Evolutionary conservation across 495 filamentous ascomycete genomes (phyloP).

Genomic region (Talaromyces nanjingensis): DNA sequence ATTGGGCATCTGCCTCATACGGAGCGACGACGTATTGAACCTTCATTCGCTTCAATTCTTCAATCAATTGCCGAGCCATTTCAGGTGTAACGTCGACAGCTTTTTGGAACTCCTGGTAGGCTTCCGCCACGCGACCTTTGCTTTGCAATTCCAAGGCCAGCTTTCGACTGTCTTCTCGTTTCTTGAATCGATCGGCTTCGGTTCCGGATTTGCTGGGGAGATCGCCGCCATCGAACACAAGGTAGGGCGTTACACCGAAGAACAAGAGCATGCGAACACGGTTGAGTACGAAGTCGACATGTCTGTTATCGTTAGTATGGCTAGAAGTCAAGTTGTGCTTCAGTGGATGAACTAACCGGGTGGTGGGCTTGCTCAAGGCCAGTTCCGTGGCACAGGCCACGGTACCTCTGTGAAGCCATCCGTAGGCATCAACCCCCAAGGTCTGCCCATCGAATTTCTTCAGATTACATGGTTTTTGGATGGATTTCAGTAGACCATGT

Average conservation of each 20-base stretch:
- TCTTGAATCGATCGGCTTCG: slow-evolving; percentile 61
- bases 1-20: slow-evolving; percentile 94
- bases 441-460: slow-evolving; percentile 85
- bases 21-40: slow-evolving; percentile 91
- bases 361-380: slow-evolving; percentile 78
- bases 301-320: slow-evolving; percentile 41
- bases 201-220: slow-evolving; percentile 94
- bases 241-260: slow-evolving; percentile 84
- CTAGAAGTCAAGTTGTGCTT: background rate
- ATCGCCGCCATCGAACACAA: slow-evolving; percentile 95
- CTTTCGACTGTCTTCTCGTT: slow-evolving; percentile 66
- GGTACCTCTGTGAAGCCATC: slow-evolving; percentile 94
- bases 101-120: slow-evolving; percentile 85
- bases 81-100: slow-evolving; percentile 92
- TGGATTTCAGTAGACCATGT: slow-evolving; percentile 87
- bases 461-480: slow-evolving; percentile 80
- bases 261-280: slow-evolving; percentile 88
- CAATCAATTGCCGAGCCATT: slow-evolving; percentile 90
- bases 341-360: slow-evolving; percentile 51
- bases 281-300: slow-evolving; percentile 85
- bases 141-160: slow-evolving; percentile 71
- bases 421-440: slow-evolving; percentile 91
- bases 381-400: slow-evolving; percentile 88
- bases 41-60: slow-evolving; percentile 72
- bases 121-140: slow-evolving; percentile 72